Conservation (phyloP, 192 early-diverging fungal species). For the Coemansia umbellata region DNA sequence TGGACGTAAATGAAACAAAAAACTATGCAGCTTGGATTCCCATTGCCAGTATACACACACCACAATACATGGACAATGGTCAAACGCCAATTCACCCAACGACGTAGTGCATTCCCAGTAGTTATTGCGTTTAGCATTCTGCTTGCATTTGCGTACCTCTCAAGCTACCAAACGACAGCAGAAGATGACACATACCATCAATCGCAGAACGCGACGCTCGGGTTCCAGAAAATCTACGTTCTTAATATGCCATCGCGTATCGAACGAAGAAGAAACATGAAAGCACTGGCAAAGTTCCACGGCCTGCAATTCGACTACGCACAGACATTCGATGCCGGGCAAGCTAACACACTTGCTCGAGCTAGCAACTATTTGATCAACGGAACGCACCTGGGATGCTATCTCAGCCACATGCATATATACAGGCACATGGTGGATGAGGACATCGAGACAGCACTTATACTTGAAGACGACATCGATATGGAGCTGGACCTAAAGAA, state of each 20-base stretch:
- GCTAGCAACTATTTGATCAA: slow-evolving; percentile 13
- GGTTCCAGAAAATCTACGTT: slow-evolving; percentile 43
- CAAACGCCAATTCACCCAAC: too few species aligned
- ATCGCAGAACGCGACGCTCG: slow-evolving; percentile 21
- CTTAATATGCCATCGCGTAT: slow-evolving; percentile 22
- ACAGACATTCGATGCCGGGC: slow-evolving; percentile 3
- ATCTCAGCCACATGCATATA: slow-evolving; percentile 27
- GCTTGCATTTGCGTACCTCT: too few species aligned
- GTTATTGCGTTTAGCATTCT: too few species aligned
- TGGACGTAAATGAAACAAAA: too few species aligned
- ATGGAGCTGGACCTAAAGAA: slow-evolving; percentile 36
- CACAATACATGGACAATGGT: too few species aligned
- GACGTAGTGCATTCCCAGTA: too few species aligned
- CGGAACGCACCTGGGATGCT: slow-evolving; percentile 41
- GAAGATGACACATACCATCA: slow-evolving; percentile 1
- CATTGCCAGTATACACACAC: too few species aligned
- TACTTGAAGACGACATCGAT: slow-evolving; percentile 45
- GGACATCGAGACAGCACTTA: slow-evolving; percentile 25
- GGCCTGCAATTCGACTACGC: slow-evolving; percentile 16
- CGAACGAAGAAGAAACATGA: slow-evolving; percentile 34
- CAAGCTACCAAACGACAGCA: not conserved
- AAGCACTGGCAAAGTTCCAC: slow-evolving; percentile 22
- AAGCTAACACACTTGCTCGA: slow-evolving; percentile 8
- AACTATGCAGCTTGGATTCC: too few species aligned
- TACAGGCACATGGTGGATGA: slow-evolving; percentile 18